Percentiles rank a stretch among this genome's conserved stretches.
phyloP scores from a whole-genome alignment of 2,329 filamentous ascomycete species.

The Fusarium incarnatum region DNA sequence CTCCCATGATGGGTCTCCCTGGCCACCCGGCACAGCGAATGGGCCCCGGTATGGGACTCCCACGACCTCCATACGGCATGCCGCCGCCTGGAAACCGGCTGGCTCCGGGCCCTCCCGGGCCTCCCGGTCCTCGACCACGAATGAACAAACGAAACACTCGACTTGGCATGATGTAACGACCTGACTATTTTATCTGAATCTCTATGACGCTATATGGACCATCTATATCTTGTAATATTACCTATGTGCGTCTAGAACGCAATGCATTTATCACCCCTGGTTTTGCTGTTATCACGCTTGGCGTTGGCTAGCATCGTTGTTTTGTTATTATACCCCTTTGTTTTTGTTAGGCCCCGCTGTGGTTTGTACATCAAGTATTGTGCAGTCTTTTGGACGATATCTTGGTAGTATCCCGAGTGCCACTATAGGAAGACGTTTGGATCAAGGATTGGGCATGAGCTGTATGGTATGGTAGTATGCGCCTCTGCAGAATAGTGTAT shows the following conservation, averaged over 20 bases:
- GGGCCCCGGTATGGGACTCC: conserved; percentile 37
- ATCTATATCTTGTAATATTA: conserved; percentile 37
- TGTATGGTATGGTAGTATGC: conserved; percentile 1
- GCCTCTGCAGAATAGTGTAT: conserved; percentile 8
- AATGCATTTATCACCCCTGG: conserved; percentile 10
- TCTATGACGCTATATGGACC: conserved; percentile 31
- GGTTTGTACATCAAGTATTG: conserved; percentile 5
- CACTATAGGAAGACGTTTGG: conserved; percentile 3
- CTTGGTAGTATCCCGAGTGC: not conserved
- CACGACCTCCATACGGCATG: conserved; percentile 45
- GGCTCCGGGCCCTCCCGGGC: conserved; percentile 50
- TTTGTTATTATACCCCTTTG: conserved; percentile 44
- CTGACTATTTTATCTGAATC: conserved; percentile 28
- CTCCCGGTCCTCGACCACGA: conserved; percentile 55
- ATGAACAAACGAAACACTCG: conserved; percentile 74
- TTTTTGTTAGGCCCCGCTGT: conserved; percentile 26
- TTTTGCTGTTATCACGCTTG: conserved; percentile 20
- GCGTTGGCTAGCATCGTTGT: conserved; percentile 39
- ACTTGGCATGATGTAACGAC: conserved; percentile 65
- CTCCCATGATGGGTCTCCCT: conserved; percentile 44
- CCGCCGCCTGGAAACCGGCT: conserved; percentile 39
- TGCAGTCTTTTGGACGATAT: conserved; percentile 1
- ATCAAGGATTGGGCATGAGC: conserved; percentile 5
- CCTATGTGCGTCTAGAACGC: conserved; percentile 16
- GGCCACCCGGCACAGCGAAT: conserved; percentile 43